Evolutionary conservation across 1,284 basidiomycete genomes (phyloP).

Genomic region (Xanthoconium separans): DNA sequence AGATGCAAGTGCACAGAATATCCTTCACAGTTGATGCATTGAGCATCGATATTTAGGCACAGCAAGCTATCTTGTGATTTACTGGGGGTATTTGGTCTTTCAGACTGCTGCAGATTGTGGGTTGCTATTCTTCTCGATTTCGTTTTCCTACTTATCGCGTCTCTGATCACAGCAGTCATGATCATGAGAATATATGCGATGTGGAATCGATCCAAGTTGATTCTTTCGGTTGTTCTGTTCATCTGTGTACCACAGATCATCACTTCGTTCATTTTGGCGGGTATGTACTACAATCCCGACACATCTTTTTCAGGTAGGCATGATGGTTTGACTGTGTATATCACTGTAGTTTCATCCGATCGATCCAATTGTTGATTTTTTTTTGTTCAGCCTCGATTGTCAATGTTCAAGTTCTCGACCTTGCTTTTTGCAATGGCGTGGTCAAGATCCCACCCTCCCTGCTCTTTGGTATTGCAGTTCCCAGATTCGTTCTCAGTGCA

Average conservation of each 20-base stretch:
- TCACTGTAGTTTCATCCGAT: no score
- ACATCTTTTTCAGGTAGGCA: background rate
- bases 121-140: background rate
- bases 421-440: background rate
- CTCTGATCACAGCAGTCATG: slow-evolving; percentile 1
- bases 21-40: background rate
- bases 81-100: background rate
- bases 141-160: background rate
- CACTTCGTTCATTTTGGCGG: background rate
- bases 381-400: background rate
- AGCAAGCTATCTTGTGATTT: background rate
- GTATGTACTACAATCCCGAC: background rate
- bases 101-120: background rate
- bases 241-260: background rate
- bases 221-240: background rate
- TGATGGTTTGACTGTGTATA: no score
- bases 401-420: background rate
- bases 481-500: background rate
- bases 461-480: background rate
- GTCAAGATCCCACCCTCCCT: background rate
- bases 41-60: background rate
- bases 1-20: background rate
- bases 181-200: slow-evolving; percentile 5
- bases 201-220: background rate
- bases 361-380: background rate